Percentiles rank a stretch among this genome's conserved stretches.
Conservation (phyloP, 805 yeast genomes). For the Pichia ethanolica region DNA sequence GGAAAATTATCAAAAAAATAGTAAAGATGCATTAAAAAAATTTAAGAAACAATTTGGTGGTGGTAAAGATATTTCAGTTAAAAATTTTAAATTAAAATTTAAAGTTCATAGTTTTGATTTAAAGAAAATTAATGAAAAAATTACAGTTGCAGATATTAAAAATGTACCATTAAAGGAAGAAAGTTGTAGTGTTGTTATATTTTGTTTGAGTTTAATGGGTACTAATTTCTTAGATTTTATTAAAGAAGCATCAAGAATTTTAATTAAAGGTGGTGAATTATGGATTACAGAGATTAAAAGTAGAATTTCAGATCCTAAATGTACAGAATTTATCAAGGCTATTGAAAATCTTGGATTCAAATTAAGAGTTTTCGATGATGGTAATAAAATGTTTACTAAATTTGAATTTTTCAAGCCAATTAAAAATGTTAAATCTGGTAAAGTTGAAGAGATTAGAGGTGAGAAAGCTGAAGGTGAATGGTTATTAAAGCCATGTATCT, state of each 20-base stretch:
- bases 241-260: constrained; percentile 77
- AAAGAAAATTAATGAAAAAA: constrained; percentile 77
- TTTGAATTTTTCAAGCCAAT: constrained; percentile 92
- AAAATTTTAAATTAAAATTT: constrained; percentile 32
- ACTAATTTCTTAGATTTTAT: constrained; percentile 91
- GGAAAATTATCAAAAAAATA: constrained; percentile 21
- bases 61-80: constrained; percentile 12
- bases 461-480: constrained; percentile 74
- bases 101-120: constrained; percentile 86
- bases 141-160: constrained; percentile 94
- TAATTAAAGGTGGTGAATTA: constrained; percentile 86
- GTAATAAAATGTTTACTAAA: constrained; percentile 88
- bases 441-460: constrained; percentile 46
- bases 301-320: constrained; percentile 68
- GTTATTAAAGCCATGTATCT: constrained; percentile 93
- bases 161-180: constrained; percentile 77
- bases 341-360: constrained; percentile 76
- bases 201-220: constrained; percentile 95
- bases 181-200: constrained; percentile 81
- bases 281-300: constrained; percentile 98
- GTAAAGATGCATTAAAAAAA: constrained; percentile 26
- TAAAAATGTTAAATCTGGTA: constrained; percentile 54
- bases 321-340: constrained; percentile 73
- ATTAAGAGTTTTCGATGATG: constrained; percentile 79
- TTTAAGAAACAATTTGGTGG: constrained; percentile 21